Evolutionary conservation across 2,329 filamentous ascomycete species (phyloP).

Genomic region (Cercospora sp.): DNA sequence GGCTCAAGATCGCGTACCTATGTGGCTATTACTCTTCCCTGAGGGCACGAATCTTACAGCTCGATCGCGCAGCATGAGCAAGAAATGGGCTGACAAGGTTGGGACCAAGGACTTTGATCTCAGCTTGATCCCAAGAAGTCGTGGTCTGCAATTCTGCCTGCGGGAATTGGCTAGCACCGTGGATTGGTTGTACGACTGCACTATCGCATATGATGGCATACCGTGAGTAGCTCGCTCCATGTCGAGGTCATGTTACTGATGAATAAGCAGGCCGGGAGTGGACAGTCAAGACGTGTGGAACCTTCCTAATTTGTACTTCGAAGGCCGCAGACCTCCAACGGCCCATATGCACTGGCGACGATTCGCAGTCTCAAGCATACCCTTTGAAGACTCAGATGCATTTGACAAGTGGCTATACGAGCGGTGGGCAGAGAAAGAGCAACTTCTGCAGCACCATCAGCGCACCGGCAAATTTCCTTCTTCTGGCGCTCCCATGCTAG

Average conservation of each 20-base stretch:
- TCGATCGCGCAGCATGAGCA: conserved; percentile 69
- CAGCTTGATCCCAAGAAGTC: conserved; percentile 73
- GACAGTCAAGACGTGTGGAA: conserved; percentile 88
- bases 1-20: conserved; percentile 61
- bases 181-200: conserved; percentile 89
- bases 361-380: conserved; percentile 79
- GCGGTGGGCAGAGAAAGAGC: conserved; percentile 90
- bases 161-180: conserved; percentile 71
- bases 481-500: conserved; percentile 36
- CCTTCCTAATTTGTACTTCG: conserved; percentile 80
- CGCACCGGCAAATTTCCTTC: conserved; percentile 77
- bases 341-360: conserved; percentile 97
- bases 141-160: conserved; percentile 76
- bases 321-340: conserved; percentile 84
- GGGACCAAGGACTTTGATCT: conserved; percentile 70
- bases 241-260: conserved; percentile 18
- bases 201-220: conserved; percentile 90
- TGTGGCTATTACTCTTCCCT: conserved; percentile 88
- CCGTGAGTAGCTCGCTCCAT: conserved; percentile 63
- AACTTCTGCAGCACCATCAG: conserved; percentile 75
- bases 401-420: conserved; percentile 82
- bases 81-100: conserved; percentile 74
- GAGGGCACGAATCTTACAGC: conserved; percentile 79
- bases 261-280: conserved; percentile 57
- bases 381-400: conserved; percentile 66